phyloP scores from a whole-genome alignment of 805 yeast genomes.

The Yarrowia phangngaensis region DNA sequence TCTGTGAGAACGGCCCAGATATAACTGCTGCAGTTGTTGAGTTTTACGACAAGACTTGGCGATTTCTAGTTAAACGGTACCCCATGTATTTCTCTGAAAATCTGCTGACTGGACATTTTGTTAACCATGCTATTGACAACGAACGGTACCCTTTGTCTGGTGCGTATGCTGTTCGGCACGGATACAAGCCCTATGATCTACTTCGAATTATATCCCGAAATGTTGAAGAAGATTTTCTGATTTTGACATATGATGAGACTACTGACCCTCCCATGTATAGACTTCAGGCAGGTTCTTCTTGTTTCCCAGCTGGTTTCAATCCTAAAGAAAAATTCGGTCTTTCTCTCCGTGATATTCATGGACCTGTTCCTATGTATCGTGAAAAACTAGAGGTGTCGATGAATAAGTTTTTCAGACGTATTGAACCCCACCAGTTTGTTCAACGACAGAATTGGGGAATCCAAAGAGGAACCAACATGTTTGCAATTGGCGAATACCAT shows the following conservation, averaged over 20 bases:
- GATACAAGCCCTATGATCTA: constrained; percentile 28
- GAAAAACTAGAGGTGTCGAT: constrained; percentile 55
- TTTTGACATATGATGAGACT: constrained; percentile 52
- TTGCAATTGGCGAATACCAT: constrained; percentile 48
- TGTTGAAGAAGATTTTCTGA: constrained; percentile 61
- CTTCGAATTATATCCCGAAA: constrained; percentile 35
- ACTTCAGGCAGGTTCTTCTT: constrained; percentile 53
- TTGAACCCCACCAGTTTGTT: constrained; percentile 53
- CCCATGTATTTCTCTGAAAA: constrained; percentile 48
- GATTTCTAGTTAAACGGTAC: constrained; percentile 47
- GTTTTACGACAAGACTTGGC: constrained; percentile 46
- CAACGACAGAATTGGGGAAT: constrained; percentile 67
- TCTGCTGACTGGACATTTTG: constrained; percentile 32
- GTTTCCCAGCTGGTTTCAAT: constrained; percentile 71
- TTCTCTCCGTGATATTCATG: constrained; percentile 59
- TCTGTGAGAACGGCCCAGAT: constrained; percentile 37
- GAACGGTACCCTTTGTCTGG: constrained; percentile 40
- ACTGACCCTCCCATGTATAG: constrained; percentile 41
- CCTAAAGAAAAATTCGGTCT: constrained; percentile 52
- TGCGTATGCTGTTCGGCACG: constrained; percentile 14
- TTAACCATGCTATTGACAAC: constrained; percentile 38
- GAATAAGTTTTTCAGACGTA: constrained; percentile 60
- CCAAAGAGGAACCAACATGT: constrained; percentile 55
- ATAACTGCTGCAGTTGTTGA: constrained; percentile 47
- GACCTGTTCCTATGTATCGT: constrained; percentile 67